Evolutionary conservation across 768 basidiomycete species (phyloP).

Genomic region (Russula sp.): DNA sequence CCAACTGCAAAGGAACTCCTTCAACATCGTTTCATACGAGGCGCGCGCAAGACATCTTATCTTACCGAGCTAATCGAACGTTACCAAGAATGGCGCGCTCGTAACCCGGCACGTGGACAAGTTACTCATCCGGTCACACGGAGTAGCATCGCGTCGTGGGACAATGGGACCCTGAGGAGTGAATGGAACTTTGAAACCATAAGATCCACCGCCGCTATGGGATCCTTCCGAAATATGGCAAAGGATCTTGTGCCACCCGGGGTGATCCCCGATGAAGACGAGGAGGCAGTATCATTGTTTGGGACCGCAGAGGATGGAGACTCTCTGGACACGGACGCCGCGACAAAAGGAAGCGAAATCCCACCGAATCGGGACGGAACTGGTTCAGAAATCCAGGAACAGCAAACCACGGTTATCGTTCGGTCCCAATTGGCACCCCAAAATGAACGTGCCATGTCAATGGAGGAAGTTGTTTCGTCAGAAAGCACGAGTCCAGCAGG

Average conservation of each 20-base stretch:
- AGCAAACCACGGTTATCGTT: slow-evolving; percentile 69
- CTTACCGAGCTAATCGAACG: slow-evolving; percentile 86
- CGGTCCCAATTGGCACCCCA: slow-evolving; percentile 34
- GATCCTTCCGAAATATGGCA: slow-evolving; percentile 65
- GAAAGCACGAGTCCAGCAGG: slow-evolving; percentile 33
- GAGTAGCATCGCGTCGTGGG: slow-evolving; percentile 54
- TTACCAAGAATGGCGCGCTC: slow-evolving; percentile 66
- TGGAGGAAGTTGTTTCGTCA: slow-evolving; percentile 41
- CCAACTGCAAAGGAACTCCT: slow-evolving; percentile 88
- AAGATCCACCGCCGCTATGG: slow-evolving; percentile 63
- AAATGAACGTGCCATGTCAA: slow-evolving; percentile 27
- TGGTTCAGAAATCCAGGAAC: slow-evolving; percentile 46
- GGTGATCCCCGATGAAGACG: slow-evolving; percentile 51
- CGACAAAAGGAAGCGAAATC: slow-evolving; percentile 50
- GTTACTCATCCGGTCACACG: slow-evolving; percentile 50
- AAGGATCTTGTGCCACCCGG: slow-evolving; percentile 53
- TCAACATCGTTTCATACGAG: slow-evolving; percentile 86
- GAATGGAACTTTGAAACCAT: slow-evolving; percentile 97
- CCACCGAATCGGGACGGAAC: slow-evolving; percentile 30
- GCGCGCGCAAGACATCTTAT: slow-evolving; percentile 73
- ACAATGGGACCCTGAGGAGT: slow-evolving; percentile 68
- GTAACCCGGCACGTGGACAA: slow-evolving; percentile 49
- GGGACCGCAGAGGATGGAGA: slow-evolving; percentile 41
- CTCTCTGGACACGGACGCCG: slow-evolving; percentile 55
- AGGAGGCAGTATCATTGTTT: slow-evolving; percentile 31